Evolutionary conservation across 2,329 filamentous ascomycete genomes (phyloP), one percentile per base, ranked within the genome.

Genomic region (Arachnomyces sp.): DNA sequence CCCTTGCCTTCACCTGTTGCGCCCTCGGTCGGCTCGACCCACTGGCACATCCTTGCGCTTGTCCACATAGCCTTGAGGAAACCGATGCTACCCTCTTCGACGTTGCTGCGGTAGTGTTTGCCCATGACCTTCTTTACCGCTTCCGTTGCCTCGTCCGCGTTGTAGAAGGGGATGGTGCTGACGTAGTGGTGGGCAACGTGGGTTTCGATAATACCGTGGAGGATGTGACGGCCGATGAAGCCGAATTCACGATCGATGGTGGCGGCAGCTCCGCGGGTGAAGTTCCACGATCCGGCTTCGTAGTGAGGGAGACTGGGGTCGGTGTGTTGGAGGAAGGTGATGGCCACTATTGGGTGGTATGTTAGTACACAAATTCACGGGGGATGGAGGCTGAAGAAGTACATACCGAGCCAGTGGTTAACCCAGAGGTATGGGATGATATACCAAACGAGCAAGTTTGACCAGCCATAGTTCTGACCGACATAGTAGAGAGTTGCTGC

Each of bases 171-270:
- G 52, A 96, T 96, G 58, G 80, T 86, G 68, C 84, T 90, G 63
- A 96, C 80, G 68, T 95, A 96, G 77, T 96, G 90, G 75, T 96
- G 90, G 45, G 95, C 84, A 44, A 96, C 90, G 69, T 96, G 90
- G 36, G 90, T 95, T 75, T 95, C 90, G 64, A 95, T 83, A 66
- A 96, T 95, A 57, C 89, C 90, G 75, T 96, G 90, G 63, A 95
- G 75, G 46, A 96, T 76, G 53, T 84, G 76, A 55, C 88, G 87
- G 45, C 90, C 90, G 59, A 96, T 82, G 74, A 95, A 95, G 47
- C 90, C 90, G 59, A 95, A 94, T 65, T 96, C 90, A 56, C 90
- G 89, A 61, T 96, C 90, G 56, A 96, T 95, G 47, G 90, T 96
- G 43, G 90, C 89, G 44, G 88, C 89, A 43, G 90, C 90, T 55